Evolutionary conservation across 1,139 yeast genomes (phyloP), one percentile per base, ranked within the genome.

Genomic region (Taphrina wiesneri): DNA sequence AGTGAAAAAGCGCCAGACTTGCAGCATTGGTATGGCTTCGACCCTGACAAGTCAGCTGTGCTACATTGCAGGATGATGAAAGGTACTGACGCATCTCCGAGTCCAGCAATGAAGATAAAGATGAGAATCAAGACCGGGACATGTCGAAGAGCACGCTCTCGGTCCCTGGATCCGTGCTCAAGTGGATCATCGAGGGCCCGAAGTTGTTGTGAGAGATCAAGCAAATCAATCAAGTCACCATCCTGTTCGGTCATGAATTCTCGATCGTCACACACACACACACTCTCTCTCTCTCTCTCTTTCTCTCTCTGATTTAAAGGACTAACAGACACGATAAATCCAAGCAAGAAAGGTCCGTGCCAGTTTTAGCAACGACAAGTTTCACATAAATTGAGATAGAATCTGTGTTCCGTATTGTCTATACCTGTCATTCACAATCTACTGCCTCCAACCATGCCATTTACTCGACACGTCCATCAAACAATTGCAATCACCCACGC

Each of bases 1-100:
- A 19, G 26, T 26, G 26, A 49, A 28, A 21, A 28, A 49, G 11
- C 54, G 54, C 54, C 54, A 49, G 54, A 49, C 36, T 21, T 49
- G 54, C 13, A 49, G 36, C 36, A 49, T n/a, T 15, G 54, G 54
- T 19, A 49, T 30, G 13, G 36, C 19, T 19, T 49, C 28, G 36
- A 49, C 36, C 32, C 54, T 49, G n/a, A 9, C 23, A 3, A 2
- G 17, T 28, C 36, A 26, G 36, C 28, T 6, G 21, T 9, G 19
- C 9, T 15, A 43, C 7, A n/a, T n/a, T n/a, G n/a, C n/a, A n/a
- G n/a, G n/a, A n/a, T n/a, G n/a, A n/a, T n/a, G n/a, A n/a, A n/a
- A n/a, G 26, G 23, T 9, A 17, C 36, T 49, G 23, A 49, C 54
- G 54, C 34, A n/a, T 49, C 36, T 25, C 36, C 54, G 23, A 49